phyloP scores from a whole-genome alignment of 257 asterid genomes.

The Solanum phureja region DNA sequence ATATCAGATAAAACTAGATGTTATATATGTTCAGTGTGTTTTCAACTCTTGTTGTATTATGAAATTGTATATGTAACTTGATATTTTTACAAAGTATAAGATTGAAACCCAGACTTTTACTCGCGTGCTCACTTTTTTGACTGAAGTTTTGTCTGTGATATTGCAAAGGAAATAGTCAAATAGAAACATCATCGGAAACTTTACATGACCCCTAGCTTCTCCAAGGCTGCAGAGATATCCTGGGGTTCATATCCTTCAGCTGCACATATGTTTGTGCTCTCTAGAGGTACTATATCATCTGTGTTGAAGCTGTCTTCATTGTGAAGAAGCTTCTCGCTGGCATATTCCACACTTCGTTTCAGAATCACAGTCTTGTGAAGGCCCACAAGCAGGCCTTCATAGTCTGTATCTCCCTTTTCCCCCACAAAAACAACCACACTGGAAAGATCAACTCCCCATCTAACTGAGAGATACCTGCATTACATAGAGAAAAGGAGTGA shows the following conservation, averaged over 20 bases:
- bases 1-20: neutral
- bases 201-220: slow-evolving; percentile 19
- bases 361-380: slow-evolving; percentile 53
- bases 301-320: slow-evolving; percentile 27
- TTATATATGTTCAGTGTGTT: neutral
- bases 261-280: slow-evolving; percentile 20
- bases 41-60: neutral
- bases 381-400: slow-evolving; percentile 47
- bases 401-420: slow-evolving; percentile 57
- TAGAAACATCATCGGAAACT: neutral
- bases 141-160: neutral
- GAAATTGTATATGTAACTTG: neutral
- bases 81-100: neutral
- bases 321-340: slow-evolving; percentile 27
- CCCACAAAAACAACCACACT: slow-evolving; percentile 50
- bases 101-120: neutral
- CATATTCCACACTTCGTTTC: slow-evolving; percentile 32
- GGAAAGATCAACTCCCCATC: slow-evolving; percentile 46
- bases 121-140: neutral
- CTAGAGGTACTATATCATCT: slow-evolving; percentile 20
- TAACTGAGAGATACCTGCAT: slow-evolving; percentile 51
- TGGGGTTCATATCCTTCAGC: slow-evolving; percentile 39
- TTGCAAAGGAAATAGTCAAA: neutral
- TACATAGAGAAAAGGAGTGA: neutral
- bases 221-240: slow-evolving; percentile 42